Conservation (phyloP, 78 protist genomes). For the Planoprotostelium fungivorum region DNA sequence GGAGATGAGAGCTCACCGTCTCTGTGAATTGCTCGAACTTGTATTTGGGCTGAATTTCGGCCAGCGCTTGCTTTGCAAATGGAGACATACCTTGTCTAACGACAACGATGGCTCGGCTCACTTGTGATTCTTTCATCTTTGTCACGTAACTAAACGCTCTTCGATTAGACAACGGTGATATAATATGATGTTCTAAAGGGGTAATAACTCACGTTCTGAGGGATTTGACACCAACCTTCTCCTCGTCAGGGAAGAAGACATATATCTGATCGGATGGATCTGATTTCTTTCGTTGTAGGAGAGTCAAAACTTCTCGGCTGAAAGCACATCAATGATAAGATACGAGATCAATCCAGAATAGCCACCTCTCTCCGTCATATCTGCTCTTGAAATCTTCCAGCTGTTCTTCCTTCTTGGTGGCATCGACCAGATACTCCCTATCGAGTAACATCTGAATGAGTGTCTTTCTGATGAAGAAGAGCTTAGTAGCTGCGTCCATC, state of each 20-base stretch:
- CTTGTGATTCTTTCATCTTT: slow-evolving; percentile 26
- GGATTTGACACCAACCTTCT: slow-evolving; percentile 48
- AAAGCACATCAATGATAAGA: not conserved
- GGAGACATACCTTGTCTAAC: slow-evolving; percentile 40
- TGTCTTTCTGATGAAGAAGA: slow-evolving; percentile 52
- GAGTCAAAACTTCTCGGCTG: slow-evolving; percentile 1
- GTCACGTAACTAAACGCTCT: slow-evolving; percentile 1
- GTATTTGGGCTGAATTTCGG: slow-evolving; percentile 2
- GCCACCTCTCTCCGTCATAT: not conserved
- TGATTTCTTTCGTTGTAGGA: slow-evolving; percentile 10
- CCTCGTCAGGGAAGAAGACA: slow-evolving; percentile 58
- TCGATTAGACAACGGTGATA: not conserved
- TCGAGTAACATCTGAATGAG: slow-evolving; percentile 74
- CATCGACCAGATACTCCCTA: slow-evolving; percentile 54
- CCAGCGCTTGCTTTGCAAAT: slow-evolving; percentile 52
- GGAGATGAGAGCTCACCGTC: not conserved
- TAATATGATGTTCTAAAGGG: too few species aligned
- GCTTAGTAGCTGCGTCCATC: slow-evolving; percentile 40
- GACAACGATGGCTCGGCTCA: slow-evolving; percentile 28
- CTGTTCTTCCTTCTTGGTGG: slow-evolving; percentile 4
- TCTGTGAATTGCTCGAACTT: slow-evolving; percentile 65
- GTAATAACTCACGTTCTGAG: slow-evolving; percentile 20
- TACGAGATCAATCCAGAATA: too few species aligned
- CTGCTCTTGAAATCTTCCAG: slow-evolving; percentile 27
- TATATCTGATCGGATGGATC: slow-evolving; percentile 48